Base-by-base conservation (phyloP, 2,329 filamentous ascomycete genomes). In the Fusarium sp. region DNA sequence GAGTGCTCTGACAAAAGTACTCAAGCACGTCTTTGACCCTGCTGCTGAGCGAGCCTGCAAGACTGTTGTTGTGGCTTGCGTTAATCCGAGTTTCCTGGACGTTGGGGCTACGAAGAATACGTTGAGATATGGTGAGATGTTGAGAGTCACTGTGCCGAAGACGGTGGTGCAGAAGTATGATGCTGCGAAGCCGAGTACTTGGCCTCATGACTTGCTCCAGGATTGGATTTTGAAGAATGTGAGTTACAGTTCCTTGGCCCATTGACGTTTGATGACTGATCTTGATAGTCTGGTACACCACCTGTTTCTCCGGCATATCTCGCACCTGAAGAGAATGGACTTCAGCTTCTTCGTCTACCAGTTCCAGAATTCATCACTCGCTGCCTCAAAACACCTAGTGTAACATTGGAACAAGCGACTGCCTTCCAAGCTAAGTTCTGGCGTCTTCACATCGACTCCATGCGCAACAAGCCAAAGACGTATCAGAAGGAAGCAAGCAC, bases 1-100 rank as follows among this genome's bases (percentile, higher is more conserved):
- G 63, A 84, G 82, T 69, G 78, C 80, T 10, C 69, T 85, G 49
- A 85, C 84, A 9, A 84, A 81, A 71, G 79, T 84, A 1, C 75
- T 85, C 49, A 85, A 85, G 67, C 83, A 84, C 50, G 79, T 85
- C 13, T 85, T 85, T 67, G 83, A 86, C 65, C 82, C 83, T 0
- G 62, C 77, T 0, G 75, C 78, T 14, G 70, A 70, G n/a, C 76
- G 79, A 1, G 71, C 67, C 14, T 83, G 80, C 75, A 82, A 78
- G 72, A 85, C 82, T 4, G 78, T 82, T 1, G 80, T 85, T 3
- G 73, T 85, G 14, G 83, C 83, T 6, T 85, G 83, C 58, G 78
- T 85, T 8, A 85, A 84, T 52, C 84, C 83, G 0, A 82, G 81
- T 61, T 75, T 85, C 19, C 74, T 78, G 2, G 84, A 85, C 58